Percentiles rank a stretch among this genome's conserved stretches.
These are phyloP conservation scores for Fagus sylvatica DNA, from an alignment of 306 rosid genomes.

Conservation along the genomic window DNA sequence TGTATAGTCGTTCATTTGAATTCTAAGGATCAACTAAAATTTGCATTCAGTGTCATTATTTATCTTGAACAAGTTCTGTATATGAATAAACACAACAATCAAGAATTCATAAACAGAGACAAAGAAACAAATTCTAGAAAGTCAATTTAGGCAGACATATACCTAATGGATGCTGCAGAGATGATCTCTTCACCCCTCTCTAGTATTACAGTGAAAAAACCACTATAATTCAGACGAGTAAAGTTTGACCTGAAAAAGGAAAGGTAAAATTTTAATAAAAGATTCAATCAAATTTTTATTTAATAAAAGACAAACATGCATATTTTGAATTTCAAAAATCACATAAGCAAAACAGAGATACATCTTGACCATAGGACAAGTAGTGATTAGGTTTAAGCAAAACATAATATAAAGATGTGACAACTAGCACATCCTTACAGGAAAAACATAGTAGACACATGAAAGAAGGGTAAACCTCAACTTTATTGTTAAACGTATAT, in stretches of 20 bases:
- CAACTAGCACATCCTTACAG: background rate
- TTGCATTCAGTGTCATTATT: background rate
- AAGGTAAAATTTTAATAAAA: constrained; percentile 13
- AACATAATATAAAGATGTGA: background rate
- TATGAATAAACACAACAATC: background rate
- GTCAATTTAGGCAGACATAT: constrained; percentile 22
- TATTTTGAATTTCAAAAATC: background rate
- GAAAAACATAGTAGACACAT: background rate
- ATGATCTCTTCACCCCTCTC: constrained; percentile 85
- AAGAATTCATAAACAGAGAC: constrained; percentile 10
- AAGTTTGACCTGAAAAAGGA: constrained; percentile 76
- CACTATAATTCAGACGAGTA: constrained; percentile 69
- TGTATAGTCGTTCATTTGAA: background rate
- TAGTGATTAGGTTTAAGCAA: background rate
- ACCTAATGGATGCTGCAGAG: constrained; percentile 80
- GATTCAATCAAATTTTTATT: background rate
- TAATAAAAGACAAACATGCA: background rate
- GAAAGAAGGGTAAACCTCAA: background rate
- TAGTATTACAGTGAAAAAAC: constrained; percentile 82
- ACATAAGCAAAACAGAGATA: background rate
- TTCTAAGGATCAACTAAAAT: background rate
- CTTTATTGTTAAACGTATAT: constrained; percentile 8
- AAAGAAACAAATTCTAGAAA: background rate
- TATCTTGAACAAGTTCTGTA: background rate
- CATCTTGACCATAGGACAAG: background rate